These are phyloP conservation scores for Fusarium haematococcum DNA, from an alignment of 2,329 filamentous ascomycete genomes.

Conservation along the genomic window DNA sequence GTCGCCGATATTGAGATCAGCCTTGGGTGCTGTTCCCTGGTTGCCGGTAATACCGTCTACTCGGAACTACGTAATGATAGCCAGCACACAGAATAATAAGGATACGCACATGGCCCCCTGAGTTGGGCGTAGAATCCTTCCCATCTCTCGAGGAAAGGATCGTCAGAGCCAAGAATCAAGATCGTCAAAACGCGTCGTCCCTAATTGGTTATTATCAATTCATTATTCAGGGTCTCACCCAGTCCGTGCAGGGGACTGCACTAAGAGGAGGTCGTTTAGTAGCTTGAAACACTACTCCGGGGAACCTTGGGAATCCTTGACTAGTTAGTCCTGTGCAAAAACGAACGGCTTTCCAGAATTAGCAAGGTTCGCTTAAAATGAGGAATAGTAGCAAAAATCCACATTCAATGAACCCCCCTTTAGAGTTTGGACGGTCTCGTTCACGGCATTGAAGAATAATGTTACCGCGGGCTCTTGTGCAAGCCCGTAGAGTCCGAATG, in stretches of 20 bases:
- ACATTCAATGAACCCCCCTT: background rate
- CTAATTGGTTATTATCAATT: background rate
- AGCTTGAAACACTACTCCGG: conserved; percentile 8
- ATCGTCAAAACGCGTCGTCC: background rate
- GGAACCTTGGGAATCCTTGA: background rate
- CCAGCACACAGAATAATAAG: background rate
- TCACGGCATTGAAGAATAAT: background rate
- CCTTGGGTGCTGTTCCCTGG: background rate
- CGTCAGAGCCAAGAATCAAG: background rate
- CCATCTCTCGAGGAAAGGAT: background rate
- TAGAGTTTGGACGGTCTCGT: background rate
- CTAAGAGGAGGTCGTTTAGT: background rate
- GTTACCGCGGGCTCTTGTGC: background rate
- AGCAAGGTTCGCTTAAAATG: background rate
- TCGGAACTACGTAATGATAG: background rate
- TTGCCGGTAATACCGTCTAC: background rate
- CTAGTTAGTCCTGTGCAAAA: background rate
- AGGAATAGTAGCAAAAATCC: background rate
- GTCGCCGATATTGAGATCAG: conserved; percentile 5
- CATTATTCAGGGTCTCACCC: background rate
- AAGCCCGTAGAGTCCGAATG: background rate
- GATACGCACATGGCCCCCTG: background rate
- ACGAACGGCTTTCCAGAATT: background rate
- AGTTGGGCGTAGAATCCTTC: background rate
- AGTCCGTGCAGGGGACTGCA: background rate